Conservation (phyloP, 257 asterid species). For the Haberlea rhodopensis region DNA sequence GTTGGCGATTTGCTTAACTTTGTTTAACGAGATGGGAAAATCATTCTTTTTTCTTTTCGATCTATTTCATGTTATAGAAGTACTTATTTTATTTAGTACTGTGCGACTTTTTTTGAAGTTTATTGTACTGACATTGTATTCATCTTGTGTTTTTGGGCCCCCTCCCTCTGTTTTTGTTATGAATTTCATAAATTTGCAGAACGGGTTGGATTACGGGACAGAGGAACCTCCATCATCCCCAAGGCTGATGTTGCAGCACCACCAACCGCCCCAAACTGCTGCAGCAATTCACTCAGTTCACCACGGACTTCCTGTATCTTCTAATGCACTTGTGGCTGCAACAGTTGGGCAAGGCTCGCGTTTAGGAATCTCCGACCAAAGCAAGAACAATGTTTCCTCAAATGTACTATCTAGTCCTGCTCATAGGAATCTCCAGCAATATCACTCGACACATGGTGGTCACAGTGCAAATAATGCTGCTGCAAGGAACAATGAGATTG, state of each 20-base stretch:
- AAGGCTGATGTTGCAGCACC: constrained; percentile 16
- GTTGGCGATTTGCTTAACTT: not conserved
- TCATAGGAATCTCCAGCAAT: constrained; percentile 27
- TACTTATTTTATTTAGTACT: not conserved
- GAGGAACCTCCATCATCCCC: constrained; percentile 25
- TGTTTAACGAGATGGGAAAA: not conserved
- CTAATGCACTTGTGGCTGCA: constrained; percentile 22
- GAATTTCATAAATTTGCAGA: constrained; percentile 13
- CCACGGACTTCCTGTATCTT: constrained; percentile 14
- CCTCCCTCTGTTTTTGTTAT: not conserved
- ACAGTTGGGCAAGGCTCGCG: constrained; percentile 5
- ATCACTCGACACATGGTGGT: constrained; percentile 21
- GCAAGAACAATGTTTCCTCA: constrained; percentile 25
- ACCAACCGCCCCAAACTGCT: constrained; percentile 17
- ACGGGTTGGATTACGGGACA: constrained; percentile 24
- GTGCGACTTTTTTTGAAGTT: not conserved
- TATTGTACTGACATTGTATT: too few relatives aligned
- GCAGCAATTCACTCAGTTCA: constrained; percentile 2
- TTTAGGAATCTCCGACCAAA: constrained; percentile 17
- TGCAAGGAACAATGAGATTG: not conserved
- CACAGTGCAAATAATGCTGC: not conserved
- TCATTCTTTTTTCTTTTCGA: not conserved
- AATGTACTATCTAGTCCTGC: constrained; percentile 29
- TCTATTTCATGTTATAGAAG: not conserved
- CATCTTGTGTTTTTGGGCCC: not conserved